Percentiles rank a stretch among this genome's conserved stretches.
These are phyloP conservation scores for Wallacemonas rigidus DNA, from an alignment of 208 protist genomes.

Conservation along the genomic window DNA sequence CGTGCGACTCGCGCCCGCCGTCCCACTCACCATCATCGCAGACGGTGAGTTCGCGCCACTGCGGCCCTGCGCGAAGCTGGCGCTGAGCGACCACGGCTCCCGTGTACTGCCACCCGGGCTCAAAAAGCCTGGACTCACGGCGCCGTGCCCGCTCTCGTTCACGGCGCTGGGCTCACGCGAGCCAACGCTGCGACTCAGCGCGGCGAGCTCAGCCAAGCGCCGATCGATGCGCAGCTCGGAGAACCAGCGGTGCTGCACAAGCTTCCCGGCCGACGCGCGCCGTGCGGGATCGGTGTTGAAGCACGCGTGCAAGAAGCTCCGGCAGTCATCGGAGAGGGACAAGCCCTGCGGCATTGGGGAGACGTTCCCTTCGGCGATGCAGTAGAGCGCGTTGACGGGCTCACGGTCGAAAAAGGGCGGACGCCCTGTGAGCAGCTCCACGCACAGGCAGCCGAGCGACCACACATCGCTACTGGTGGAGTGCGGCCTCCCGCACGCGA, in stretches of 20 bases:
- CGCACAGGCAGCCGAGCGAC: conserved; percentile 74
- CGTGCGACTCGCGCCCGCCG: background rate
- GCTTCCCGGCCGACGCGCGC: conserved; percentile 43
- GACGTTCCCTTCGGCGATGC: conserved; percentile 56
- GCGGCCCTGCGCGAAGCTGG: background rate
- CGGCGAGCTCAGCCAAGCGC: conserved; percentile 20
- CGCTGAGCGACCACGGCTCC: conserved; percentile 10
- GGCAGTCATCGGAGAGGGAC: conserved; percentile 55
- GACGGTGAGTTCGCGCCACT: background rate
- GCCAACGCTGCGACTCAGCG: conserved; percentile 28
- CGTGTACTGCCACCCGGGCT: background rate
- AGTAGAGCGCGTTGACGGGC: conserved; percentile 64
- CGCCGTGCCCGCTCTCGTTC: background rate
- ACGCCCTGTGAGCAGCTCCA: conserved; percentile 74
- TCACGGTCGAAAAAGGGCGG: conserved; percentile 77
- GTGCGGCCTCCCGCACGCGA: conserved; percentile 43
- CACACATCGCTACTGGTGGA: conserved; percentile 71
- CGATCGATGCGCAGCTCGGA: conserved; percentile 28
- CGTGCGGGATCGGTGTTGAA: conserved; percentile 46
- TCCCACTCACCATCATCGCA: background rate
- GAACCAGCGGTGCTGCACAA: conserved; percentile 69
- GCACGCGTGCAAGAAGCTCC: conserved; percentile 57
- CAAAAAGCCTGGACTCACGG: background rate
- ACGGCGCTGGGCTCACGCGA: conserved; percentile 3
- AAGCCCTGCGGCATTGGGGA: conserved; percentile 19